phyloP scores from a whole-genome alignment of 2,329 filamentous ascomycete species.

The Alternaria sp. region DNA sequence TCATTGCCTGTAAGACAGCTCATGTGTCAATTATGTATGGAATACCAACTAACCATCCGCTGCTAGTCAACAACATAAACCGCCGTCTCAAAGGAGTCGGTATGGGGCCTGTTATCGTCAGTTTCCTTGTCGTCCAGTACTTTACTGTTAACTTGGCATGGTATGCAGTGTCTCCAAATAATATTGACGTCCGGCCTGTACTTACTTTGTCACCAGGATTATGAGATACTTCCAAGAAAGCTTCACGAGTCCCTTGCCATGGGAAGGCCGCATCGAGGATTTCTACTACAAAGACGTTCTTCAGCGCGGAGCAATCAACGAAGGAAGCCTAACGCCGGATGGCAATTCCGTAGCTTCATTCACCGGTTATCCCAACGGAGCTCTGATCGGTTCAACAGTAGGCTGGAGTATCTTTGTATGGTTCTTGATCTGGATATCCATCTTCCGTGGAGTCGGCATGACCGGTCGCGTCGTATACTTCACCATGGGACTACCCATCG shows the following conservation, averaged over 20 bases:
- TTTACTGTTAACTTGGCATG: conserved; percentile 64
- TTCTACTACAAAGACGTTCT: conserved; percentile 61
- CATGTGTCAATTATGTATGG: not conserved
- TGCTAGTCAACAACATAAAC: conserved; percentile 55
- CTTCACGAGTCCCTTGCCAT: conserved; percentile 62
- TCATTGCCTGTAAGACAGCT: conserved; percentile 54
- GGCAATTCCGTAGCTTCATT: conserved; percentile 53
- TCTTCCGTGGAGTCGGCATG: conserved; percentile 64
- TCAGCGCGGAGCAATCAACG: conserved; percentile 52
- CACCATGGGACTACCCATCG: conserved; percentile 66
- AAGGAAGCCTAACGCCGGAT: conserved; percentile 45
- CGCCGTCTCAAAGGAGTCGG: conserved; percentile 62
- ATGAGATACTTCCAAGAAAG: conserved; percentile 65
- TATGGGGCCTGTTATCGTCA: conserved; percentile 60
- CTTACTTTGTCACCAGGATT: conserved; percentile 46
- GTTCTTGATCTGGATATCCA: conserved; percentile 66
- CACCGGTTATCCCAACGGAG: conserved; percentile 56
- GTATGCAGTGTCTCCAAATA: not conserved
- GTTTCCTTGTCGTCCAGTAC: conserved; percentile 61
- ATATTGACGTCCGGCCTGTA: not conserved
- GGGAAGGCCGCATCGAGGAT: conserved; percentile 58
- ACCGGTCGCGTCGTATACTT: conserved; percentile 67
- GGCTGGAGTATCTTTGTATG: conserved; percentile 66
- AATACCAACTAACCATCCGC: not conserved
- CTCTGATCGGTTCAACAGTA: conserved; percentile 62